Conservation (phyloP, 768 basidiomycete species). For the Inosperma sp. region DNA sequence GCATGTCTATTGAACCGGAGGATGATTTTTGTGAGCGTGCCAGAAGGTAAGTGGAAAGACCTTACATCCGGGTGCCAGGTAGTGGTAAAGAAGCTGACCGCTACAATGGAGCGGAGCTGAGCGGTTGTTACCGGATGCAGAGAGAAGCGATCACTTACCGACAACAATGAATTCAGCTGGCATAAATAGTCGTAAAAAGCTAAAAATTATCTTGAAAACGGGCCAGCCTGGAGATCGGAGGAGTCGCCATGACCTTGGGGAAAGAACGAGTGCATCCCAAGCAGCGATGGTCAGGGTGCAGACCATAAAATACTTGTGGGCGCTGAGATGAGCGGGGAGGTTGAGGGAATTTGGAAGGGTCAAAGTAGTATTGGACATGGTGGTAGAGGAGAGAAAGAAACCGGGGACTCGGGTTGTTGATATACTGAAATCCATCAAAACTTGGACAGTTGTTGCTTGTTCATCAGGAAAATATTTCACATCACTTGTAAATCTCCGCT, state of each 20-base stretch:
- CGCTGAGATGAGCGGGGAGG: slow-evolving; percentile 71
- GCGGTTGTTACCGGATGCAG: neutral
- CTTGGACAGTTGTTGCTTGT: slow-evolving; percentile 8
- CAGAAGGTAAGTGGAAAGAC: slow-evolving; percentile 9
- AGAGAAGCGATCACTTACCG: slow-evolving; percentile 37
- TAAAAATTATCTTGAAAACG: slow-evolving; percentile 67
- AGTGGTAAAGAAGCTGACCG: slow-evolving; percentile 82
- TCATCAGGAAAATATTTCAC: slow-evolving; percentile 13
- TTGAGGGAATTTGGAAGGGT: slow-evolving; percentile 63
- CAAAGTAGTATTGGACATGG: slow-evolving; percentile 29
- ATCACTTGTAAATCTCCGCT: slow-evolving; percentile 14
- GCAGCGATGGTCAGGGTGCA: slow-evolving; percentile 87
- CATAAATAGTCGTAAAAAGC: slow-evolving; percentile 73
- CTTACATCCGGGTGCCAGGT: slow-evolving; percentile 53
- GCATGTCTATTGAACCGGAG: slow-evolving; percentile 43
- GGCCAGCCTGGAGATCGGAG: slow-evolving; percentile 67
- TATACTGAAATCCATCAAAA: neutral
- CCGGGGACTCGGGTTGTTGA: slow-evolving; percentile 1
- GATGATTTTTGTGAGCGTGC: slow-evolving; percentile 3
- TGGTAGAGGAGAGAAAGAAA: slow-evolving; percentile 9
- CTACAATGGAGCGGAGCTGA: slow-evolving; percentile 33
- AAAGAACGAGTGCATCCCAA: slow-evolving; percentile 85
- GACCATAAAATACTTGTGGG: slow-evolving; percentile 87
- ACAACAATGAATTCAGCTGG: slow-evolving; percentile 74
- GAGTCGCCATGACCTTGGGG: slow-evolving; percentile 73